phyloP scores from a whole-genome alignment of 2,329 filamentous ascomycete genomes.

The Proliferodiscus dingleyae region DNA sequence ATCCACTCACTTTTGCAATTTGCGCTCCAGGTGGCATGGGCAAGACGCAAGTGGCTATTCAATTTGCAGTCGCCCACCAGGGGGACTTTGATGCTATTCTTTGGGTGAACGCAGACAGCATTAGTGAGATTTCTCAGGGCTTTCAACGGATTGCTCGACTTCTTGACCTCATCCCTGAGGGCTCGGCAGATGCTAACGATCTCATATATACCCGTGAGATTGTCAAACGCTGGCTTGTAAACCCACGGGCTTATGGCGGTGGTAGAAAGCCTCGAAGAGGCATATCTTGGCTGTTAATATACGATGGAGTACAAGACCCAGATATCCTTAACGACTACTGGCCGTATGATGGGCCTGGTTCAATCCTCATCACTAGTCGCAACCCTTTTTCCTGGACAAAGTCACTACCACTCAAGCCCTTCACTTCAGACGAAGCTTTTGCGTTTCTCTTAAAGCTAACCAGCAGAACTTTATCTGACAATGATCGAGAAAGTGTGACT shows the following conservation, averaged over 20 bases:
- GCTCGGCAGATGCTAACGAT: conserved; percentile 18
- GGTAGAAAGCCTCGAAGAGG: neutral
- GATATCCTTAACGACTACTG: conserved; percentile 24
- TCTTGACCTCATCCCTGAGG: conserved; percentile 24
- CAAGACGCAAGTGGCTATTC: conserved; percentile 28
- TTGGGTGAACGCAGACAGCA: conserved; percentile 30
- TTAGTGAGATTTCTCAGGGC: conserved; percentile 24
- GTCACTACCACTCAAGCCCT: conserved; percentile 14
- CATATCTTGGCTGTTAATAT: conserved; percentile 23
- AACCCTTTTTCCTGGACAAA: conserved; percentile 14
- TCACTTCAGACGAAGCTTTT: conserved; percentile 4
- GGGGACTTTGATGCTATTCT: conserved; percentile 29
- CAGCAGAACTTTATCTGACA: neutral
- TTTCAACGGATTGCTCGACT: conserved; percentile 23
- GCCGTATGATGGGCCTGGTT: conserved; percentile 20
- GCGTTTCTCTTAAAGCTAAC: conserved; percentile 4
- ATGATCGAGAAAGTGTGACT: neutral
- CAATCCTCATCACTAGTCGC: conserved; percentile 27
- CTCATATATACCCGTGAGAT: conserved; percentile 6
- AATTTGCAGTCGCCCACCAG: conserved; percentile 24
- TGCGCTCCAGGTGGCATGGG: conserved; percentile 27
- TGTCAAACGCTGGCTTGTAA: conserved; percentile 12
- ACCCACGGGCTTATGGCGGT: conserved; percentile 1
- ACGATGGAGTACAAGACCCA: conserved; percentile 25
- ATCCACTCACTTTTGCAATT: conserved; percentile 13